A percentile compares a stretch with the other conserved stretches of the same genome.
These are phyloP conservation scores for Pseudogymnoascus sp. DNA, from an alignment of 2,329 filamentous ascomycete species.

Conservation along the genomic window DNA sequence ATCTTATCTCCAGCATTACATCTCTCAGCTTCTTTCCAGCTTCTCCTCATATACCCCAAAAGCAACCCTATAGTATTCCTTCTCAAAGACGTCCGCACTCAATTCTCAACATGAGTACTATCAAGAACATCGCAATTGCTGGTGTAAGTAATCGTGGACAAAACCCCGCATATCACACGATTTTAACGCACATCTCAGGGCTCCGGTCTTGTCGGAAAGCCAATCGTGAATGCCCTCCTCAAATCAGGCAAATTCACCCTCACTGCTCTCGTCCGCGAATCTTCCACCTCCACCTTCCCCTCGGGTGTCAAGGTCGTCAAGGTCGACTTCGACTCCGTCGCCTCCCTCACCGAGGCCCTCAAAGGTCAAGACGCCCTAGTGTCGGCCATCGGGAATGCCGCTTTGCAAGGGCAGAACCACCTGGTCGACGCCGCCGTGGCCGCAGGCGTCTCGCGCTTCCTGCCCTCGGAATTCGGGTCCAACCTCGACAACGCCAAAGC, in stretches of 20 bases:
- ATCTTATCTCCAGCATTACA: too few species aligned
- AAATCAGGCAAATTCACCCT: constrained; percentile 34
- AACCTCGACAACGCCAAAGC: not conserved
- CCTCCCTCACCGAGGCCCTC: constrained; percentile 40
- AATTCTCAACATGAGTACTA: too few species aligned
- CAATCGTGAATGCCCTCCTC: constrained; percentile 20
- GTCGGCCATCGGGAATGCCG: constrained; percentile 35
- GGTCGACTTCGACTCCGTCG: constrained; percentile 37
- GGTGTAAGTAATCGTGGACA: too few species aligned
- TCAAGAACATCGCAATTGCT: too few species aligned
- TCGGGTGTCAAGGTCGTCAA: constrained; percentile 35
- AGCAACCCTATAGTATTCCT: too few species aligned
- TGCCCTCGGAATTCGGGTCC: not conserved
- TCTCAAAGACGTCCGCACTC: too few species aligned
- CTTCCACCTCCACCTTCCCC: constrained; percentile 28
- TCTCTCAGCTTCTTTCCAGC: too few species aligned
- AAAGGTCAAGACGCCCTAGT: constrained; percentile 51
- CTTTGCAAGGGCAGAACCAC: constrained; percentile 38
- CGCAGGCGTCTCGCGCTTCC: not conserved
- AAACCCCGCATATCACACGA: too few species aligned
- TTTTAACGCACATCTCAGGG: constrained; percentile 2
- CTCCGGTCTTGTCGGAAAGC: constrained; percentile 20
- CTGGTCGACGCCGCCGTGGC: not conserved
- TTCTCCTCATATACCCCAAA: too few species aligned
- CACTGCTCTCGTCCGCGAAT: constrained; percentile 40